Conservation (phyloP, 768 basidiomycete species). For the Holtermanniella nyarrowii region DNA sequence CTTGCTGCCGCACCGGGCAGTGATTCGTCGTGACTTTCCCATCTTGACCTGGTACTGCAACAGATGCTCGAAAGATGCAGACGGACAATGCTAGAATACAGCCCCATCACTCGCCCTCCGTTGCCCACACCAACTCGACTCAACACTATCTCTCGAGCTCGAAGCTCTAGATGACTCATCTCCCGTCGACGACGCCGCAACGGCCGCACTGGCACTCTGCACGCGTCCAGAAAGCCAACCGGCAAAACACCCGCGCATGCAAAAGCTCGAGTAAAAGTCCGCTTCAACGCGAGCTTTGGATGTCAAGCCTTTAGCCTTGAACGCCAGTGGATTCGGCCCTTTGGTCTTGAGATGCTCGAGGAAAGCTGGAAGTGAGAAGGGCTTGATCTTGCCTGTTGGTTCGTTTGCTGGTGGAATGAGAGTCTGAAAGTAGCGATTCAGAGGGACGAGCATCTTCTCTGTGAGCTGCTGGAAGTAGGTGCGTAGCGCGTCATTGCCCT, state of each 20-base stretch:
- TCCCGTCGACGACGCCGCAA: no score
- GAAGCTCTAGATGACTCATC: no score
- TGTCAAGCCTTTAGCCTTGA: constrained; percentile 33
- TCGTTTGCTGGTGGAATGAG: constrained; percentile 17
- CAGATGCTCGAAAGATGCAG: no score
- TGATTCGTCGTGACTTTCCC: no score
- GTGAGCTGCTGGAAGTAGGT: constrained; percentile 78
- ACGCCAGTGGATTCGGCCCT: constrained; percentile 37
- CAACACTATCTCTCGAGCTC: no score
- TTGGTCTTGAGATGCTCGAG: constrained; percentile 31
- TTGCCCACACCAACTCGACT: no score
- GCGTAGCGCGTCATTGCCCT: constrained; percentile 54
- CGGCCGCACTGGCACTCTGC: constrained; percentile 15
- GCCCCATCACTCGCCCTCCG: no score
- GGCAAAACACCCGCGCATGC: constrained; percentile 34
- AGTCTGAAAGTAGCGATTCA: constrained; percentile 68
- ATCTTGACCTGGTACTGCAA: no score
- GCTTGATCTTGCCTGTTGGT: constrained; percentile 18
- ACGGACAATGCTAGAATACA: no score
- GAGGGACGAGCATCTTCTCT: constrained; percentile 71
- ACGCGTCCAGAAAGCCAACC: constrained; percentile 27
- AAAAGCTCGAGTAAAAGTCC: constrained; percentile 39
- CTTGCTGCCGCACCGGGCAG: no score
- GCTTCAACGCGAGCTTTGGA: constrained; percentile 34
- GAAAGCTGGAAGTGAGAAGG: constrained; percentile 37